A percentile compares a stretch with the other conserved stretches of the same genome.
Evolutionary conservation across 2,329 filamentous ascomycete genomes (phyloP).

Genomic region (Neurospora sp.): DNA sequence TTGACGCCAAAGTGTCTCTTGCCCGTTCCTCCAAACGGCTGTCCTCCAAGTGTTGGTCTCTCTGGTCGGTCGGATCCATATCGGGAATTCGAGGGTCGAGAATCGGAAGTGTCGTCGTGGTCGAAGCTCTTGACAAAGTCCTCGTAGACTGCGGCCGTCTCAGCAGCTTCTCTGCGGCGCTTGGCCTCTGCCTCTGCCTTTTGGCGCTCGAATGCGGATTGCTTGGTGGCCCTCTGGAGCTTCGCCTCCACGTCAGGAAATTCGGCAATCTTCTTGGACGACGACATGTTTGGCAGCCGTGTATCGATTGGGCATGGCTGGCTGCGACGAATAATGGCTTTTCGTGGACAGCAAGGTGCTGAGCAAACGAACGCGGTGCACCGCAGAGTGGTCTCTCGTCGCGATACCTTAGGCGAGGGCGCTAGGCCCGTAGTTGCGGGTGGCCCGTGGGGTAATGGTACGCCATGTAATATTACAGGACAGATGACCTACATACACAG

Average conservation of each 20-base stretch:
- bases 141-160: conserved; percentile 77
- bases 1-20: conserved; percentile 58
- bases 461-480: neutral
- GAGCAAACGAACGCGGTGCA: neutral
- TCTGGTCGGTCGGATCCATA: conserved; percentile 14
- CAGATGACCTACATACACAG: neutral
- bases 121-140: conserved; percentile 80
- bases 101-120: conserved; percentile 36
- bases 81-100: conserved; percentile 9
- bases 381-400: neutral
- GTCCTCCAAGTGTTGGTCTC: conserved; percentile 21
- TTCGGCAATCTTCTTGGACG: conserved; percentile 36
- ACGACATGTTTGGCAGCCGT: conserved; percentile 31
- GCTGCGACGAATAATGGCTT: neutral
- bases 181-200: conserved; percentile 87
- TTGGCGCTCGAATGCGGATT: conserved; percentile 81
- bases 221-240: conserved; percentile 69
- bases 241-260: conserved; percentile 71
- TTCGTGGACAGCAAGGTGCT: neutral
- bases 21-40: conserved; percentile 25
- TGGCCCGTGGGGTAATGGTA: neutral
- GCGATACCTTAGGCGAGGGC: neutral
- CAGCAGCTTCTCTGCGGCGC: conserved; percentile 70
- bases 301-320: conserved; percentile 8
- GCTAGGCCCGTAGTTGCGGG: neutral